Evolutionary conservation across 345 rosid genomes (phyloP), one percentile per base, ranked within the genome.

Genomic region (Erysimum cheiranthoides): DNA sequence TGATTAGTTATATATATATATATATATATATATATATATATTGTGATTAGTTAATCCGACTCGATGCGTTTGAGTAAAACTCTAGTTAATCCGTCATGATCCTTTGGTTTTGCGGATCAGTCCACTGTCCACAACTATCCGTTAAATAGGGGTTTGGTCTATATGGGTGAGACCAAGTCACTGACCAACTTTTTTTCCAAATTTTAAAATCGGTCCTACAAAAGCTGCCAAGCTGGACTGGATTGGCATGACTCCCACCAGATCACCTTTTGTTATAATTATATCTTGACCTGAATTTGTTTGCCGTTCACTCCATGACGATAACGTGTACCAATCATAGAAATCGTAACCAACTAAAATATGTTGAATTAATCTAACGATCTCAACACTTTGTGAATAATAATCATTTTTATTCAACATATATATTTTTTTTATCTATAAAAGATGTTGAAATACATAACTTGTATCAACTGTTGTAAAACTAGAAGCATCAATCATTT

Each of bases 221-320:
- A 39, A 28, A 51, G 32, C 61, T 72, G 53, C 51, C 30, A 28
- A 51, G 32, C 61, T 72, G 53, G 6, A 52, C 27, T 35, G 10
- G 40, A 39, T 10, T 49, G 34, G 42, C 61, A 72, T 38, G 76
- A 38, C 31, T 50, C 50, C 40, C 36, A 61, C 34, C 12, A 35
- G 42, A 28, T 17, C 49, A 50, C 39, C 11, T 52, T 18, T 53
- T 27, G n/a, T 38, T 27, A 21, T 60, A 49, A 10, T 34, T 45
- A 61, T 25, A 10, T 28, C 4, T 73, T 53, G 56, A 56, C 18
- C 30, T 21, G 21, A 42, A n/a, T 62, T 73, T 64, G 46, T 53
- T 73, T 73, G 64, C 63, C 70, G 13, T 52, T 52, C 53, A 63
- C 64, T 73, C 56, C 56, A 53, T 52, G 45, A 31, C 51, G 61